Percentiles rank a stretch among this genome's conserved stretches.
These are phyloP conservation scores for Xylaria hypoxylon DNA, from an alignment of 2,329 filamentous ascomycete genomes.

Conservation along the genomic window DNA sequence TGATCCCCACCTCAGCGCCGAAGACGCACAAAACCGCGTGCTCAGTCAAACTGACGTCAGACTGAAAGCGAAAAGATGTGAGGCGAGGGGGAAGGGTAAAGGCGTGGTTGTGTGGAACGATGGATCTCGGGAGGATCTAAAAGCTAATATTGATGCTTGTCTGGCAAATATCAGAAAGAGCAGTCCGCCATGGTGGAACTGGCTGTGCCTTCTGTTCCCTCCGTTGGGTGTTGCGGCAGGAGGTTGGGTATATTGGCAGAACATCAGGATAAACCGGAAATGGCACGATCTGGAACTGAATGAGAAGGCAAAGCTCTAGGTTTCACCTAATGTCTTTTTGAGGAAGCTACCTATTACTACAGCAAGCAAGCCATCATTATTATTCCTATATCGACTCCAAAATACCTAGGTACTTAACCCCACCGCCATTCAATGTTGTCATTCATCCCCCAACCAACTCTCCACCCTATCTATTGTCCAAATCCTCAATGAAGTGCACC, in stretches of 20 bases:
- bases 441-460: neutral
- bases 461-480: slow-evolving; percentile 1
- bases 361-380: slow-evolving; percentile 1
- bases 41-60: slow-evolving; percentile 86
- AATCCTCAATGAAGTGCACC: slow-evolving; percentile 1
- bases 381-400: neutral
- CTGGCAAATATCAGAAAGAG: slow-evolving; percentile 70
- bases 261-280: slow-evolving; percentile 73
- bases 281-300: slow-evolving; percentile 73
- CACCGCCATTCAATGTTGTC: slow-evolving; percentile 1
- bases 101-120: slow-evolving; percentile 96
- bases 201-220: slow-evolving; percentile 75
- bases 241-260: slow-evolving; percentile 78
- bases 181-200: slow-evolving; percentile 89
- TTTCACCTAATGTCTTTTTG: neutral
- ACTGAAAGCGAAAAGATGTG: slow-evolving; percentile 81
- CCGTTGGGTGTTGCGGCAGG: slow-evolving; percentile 78
- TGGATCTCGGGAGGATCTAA: slow-evolving; percentile 75
- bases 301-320: slow-evolving; percentile 58
- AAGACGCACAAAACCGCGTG: slow-evolving; percentile 90
- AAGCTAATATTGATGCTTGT: slow-evolving; percentile 72
- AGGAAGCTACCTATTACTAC: neutral
- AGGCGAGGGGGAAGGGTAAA: slow-evolving; percentile 70
- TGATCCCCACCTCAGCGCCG: slow-evolving; percentile 81
- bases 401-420: neutral